Base-by-base conservation (phyloP, 257 asterid species). In the Lithospermum erythrorhizon region DNA sequence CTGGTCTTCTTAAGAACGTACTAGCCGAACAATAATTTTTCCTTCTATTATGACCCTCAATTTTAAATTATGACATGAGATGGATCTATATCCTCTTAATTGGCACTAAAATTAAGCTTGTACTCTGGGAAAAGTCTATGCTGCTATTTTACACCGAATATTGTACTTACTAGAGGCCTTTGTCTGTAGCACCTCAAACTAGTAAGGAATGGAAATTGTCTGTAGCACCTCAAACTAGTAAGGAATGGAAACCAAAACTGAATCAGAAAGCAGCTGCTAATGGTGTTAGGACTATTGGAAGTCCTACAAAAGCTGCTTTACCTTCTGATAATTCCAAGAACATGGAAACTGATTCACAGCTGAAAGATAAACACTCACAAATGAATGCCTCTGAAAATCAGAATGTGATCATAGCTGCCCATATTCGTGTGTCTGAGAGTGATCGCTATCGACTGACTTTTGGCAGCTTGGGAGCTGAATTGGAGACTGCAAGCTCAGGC, bases 191-290 rank as follows among this genome's bases (percentile, higher is more conserved):
- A 58, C 24, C 85, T 68, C 89, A 81, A 80, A 83, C 87, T 54
- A 83, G 81, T 51, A 90, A 84, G 81, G 94, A 90, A 77, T 93
- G 99, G 99, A 93, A 93, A 74, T 64, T 24, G 75, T 66, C 55
- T 66, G 76, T 70, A 90, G 89, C 79, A 58, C 24, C 85, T 68
- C 89, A 81, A 80, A 83, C 87, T 54, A 83, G 81, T 51, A 90
- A 84, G 81, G 94, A 90, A 77, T 93, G 99, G 99, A 93, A 93
- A 74, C 97, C 95, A 58, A 93, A 93, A 72, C 72, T 85, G 57
- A 82, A 68, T 74, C 77, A 74, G 67, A 93, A 83, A 78, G 63
- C 82, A 47, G 72, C 66, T 66, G 74, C 68, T 29, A 82, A 65
- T 30, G 74, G 80, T 60, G 81, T 85, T 49, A 90, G 85, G 51